Base-by-base conservation (phyloP, 305 asterid species). In the Plantago coronopus region DNA sequence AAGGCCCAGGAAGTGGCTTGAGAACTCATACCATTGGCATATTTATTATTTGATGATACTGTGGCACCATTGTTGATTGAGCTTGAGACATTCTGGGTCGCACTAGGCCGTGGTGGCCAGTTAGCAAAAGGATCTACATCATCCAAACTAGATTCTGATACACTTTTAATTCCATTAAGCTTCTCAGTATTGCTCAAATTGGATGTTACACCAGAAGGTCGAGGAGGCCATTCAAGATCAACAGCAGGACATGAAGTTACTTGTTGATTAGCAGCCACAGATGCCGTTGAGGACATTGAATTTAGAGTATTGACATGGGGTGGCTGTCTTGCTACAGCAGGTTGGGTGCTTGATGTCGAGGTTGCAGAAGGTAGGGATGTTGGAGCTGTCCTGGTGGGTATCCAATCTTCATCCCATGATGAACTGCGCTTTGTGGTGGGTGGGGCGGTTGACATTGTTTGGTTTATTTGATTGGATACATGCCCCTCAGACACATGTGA, bases 351-450 rank as follows among this genome's bases (percentile, higher is more conserved):
- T 66, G 91, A 72, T 58, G 77, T 68, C 23, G 81, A 64, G 48
- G 73, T 54, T 38, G 82, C 70, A 55, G 88, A 59, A 62, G 66
- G 82, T 47, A 44, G 55, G 49, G 77, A 14, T 17, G 81, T 69
- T 63, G 88, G 63, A 64, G 95, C 78, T 69, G 62, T 78, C 74
- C 87, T 80, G 45, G 78, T 48, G 31, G 95, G 83, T 70, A 83
- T 68, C 99, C 99, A 89, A 71, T 93, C 99, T 75, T 89, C 96
- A 59, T 93, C 97, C 99, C 97, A 93, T 59, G 95, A 79, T 5
- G 95, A 67, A 74, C 79, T 78, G 64, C 79, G 74, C 64, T 71
- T 89, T 27, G 89, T 48, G 43, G 65, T 66, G 66, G 91, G 70
- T 59, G 85, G 72, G 48, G 62, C 72, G 5, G 69, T 29, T 20